Evolutionary conservation across 2,329 filamentous ascomycete species (phyloP).

Genomic region (Epichloe typhina): DNA sequence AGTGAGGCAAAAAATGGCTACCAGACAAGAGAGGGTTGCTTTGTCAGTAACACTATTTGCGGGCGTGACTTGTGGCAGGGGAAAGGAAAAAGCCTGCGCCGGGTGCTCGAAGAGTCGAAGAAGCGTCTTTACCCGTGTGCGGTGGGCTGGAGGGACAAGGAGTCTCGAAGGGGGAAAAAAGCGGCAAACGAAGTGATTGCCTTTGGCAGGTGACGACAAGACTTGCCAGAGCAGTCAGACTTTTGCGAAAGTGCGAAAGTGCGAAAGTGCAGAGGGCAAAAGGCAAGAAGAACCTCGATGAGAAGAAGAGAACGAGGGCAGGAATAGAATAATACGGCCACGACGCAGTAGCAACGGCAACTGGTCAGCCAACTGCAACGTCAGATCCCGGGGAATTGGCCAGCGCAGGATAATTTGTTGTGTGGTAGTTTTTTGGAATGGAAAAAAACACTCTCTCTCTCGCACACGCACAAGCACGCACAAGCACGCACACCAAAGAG

Average conservation of each 20-base stretch:
- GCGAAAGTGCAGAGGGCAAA: neutral
- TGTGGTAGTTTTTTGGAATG: neutral
- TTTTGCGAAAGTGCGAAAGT: neutral
- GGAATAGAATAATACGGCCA: neutral
- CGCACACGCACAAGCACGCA: neutral
- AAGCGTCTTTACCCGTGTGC: slow-evolving; percentile 1
- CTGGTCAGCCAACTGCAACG: slow-evolving; percentile 1
- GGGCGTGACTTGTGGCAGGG: neutral
- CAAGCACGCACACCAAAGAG: neutral
- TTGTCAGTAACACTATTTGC: slow-evolving; percentile 5
- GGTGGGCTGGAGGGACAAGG: neutral
- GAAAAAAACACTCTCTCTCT: neutral
- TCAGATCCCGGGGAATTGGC: slow-evolving; percentile 1
- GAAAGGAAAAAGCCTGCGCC: neutral
- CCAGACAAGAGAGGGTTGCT: neutral
- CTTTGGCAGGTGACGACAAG: neutral
- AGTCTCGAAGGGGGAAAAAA: neutral
- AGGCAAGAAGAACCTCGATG: neutral
- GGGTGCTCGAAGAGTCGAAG: slow-evolving; percentile 3
- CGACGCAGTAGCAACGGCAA: slow-evolving; percentile 1
- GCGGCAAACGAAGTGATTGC: neutral
- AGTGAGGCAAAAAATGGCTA: slow-evolving; percentile 2
- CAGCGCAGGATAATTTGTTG: neutral
- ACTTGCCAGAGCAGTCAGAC: neutral
- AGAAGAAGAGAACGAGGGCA: neutral